Conservation (phyloP, 257 asterid genomes). For the Marsdenia floribunda region DNA sequence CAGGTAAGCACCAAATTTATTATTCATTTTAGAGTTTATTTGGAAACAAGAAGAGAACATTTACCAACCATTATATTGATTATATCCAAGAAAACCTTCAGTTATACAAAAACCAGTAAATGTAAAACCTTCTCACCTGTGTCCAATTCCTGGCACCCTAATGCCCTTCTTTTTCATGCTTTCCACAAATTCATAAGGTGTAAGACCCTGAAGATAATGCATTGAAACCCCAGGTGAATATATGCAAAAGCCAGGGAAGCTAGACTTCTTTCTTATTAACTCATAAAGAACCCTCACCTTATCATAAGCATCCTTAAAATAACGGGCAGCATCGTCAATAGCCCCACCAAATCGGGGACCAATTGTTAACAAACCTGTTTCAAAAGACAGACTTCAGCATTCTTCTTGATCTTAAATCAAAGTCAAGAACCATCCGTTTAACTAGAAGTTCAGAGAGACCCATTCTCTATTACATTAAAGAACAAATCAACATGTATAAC, state of each 20-base stretch:
- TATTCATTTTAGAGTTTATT: background rate
- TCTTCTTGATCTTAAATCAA: slow-evolving; percentile 15
- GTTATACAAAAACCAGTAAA: background rate
- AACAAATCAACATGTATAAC: slow-evolving; percentile 9
- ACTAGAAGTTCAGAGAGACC: background rate
- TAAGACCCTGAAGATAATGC: slow-evolving; percentile 51
- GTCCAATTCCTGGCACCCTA: slow-evolving; percentile 99
- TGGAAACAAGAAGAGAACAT: slow-evolving; percentile 1
- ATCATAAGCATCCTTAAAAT: slow-evolving; percentile 97
- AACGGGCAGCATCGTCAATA: slow-evolving; percentile 97
- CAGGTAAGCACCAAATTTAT: background rate
- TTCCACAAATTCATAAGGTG: slow-evolving; percentile 97
- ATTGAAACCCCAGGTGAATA: background rate
- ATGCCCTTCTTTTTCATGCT: slow-evolving; percentile 99
- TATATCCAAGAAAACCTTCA: background rate
- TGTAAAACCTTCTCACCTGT: slow-evolving; percentile 54
- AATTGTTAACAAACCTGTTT: slow-evolving; percentile 82
- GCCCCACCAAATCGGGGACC: slow-evolving; percentile 99
- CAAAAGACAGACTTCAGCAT: slow-evolving; percentile 17
- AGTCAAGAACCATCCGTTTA: slow-evolving; percentile 3
- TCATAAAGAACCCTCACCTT: slow-evolving; percentile 38
- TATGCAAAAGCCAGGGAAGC: background rate
- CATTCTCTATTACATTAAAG: background rate
- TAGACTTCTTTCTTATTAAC: background rate
- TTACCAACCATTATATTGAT: background rate